Base-by-base conservation (phyloP, 306 rosid genomes). In the Castanea crenata region DNA sequence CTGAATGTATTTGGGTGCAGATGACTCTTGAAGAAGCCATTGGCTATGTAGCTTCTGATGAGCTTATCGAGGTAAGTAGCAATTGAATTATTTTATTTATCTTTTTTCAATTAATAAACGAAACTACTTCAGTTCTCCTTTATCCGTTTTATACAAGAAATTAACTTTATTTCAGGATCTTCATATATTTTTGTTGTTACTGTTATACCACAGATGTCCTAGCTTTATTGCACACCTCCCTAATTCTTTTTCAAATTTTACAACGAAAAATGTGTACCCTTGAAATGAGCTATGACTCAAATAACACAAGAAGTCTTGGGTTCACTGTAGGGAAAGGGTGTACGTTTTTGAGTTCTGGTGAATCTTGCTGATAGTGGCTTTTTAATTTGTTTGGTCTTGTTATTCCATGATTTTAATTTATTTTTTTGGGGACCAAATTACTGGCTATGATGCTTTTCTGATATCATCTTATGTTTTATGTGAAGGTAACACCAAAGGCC, bases 21-120 rank as follows among this genome's bases (percentile, higher is more conserved):
- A 86, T 95, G 86, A 90, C 91, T 20, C 98, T 95, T 56, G 99
- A 95, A 89, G 99, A 95, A 88, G 99, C 97, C 65, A 95, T 95
- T 59, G 98, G 98, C 2, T 95, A 95, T 75, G 99, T 95, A 34
- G 99, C 97, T 59, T 90, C 99, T 0, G 99, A 95, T 75, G 99
- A 93, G 83, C 97, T 95, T 71, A 95, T 95, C 19, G 99, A 93
- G 96, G 99, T 93, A 80, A 31, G 71, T 81, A 58, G 74, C n/a
- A 76, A 32, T 18, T 75, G 3, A 29, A 35, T 35, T 75, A 65
- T 69, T 73, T 46, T 59, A 56, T 34, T 67, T 23, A 15, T 11
- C 65, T 15, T 79, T 16, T 55, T 44, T 13, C 35, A 31, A 6
- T 32, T 73, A 77, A 12, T n/a, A 65, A 16, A 16, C 16, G 41